These are phyloP conservation scores for Diplosphaera chodatii DNA, from an alignment of 139 green algal genomes.

Conservation along the genomic window DNA sequence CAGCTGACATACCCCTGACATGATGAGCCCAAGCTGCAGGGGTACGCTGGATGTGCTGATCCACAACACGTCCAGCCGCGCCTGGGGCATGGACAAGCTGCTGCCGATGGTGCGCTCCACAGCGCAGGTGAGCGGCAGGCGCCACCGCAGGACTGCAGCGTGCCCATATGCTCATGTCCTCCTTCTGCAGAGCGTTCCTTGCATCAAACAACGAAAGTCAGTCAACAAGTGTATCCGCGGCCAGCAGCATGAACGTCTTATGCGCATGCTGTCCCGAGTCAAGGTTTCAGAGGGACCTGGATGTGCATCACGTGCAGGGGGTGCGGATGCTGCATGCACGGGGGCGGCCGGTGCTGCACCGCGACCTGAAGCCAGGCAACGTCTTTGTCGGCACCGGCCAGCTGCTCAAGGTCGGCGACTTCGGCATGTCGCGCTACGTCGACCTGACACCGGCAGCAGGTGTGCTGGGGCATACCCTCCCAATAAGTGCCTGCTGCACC, in stretches of 20 bases:
- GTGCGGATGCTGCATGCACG: constrained; percentile 39
- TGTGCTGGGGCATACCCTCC: neutral
- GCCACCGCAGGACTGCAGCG: no score
- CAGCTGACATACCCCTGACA: no score
- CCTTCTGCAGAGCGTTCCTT: no score
- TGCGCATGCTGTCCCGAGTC: no score
- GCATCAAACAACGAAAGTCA: no score
- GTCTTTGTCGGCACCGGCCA: constrained; percentile 10
- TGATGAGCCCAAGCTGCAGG: constrained; percentile 1
- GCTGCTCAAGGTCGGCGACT: constrained; percentile 55
- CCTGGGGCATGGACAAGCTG: constrained; percentile 39
- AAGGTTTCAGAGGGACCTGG: no score
- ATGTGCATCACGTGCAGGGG: constrained; percentile 4
- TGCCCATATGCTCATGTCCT: no score
- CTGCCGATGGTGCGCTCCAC: constrained; percentile 25
- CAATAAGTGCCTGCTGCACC: neutral
- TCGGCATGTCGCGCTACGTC: constrained; percentile 45
- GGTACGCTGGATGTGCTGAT: constrained; percentile 44
- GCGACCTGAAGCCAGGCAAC: constrained; percentile 49
- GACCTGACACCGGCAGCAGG: neutral
- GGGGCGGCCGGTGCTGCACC: constrained; percentile 37
- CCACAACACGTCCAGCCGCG: constrained; percentile 19
- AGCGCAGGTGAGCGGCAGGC: neutral
- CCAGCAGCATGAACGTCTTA: no score
- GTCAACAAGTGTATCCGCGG: no score